Percentiles rank a stretch among this genome's conserved stretches.
Evolutionary conservation across 2,329 filamentous ascomycete genomes (phyloP).

Genomic region (Trichophyton mentagrophytes): DNA sequence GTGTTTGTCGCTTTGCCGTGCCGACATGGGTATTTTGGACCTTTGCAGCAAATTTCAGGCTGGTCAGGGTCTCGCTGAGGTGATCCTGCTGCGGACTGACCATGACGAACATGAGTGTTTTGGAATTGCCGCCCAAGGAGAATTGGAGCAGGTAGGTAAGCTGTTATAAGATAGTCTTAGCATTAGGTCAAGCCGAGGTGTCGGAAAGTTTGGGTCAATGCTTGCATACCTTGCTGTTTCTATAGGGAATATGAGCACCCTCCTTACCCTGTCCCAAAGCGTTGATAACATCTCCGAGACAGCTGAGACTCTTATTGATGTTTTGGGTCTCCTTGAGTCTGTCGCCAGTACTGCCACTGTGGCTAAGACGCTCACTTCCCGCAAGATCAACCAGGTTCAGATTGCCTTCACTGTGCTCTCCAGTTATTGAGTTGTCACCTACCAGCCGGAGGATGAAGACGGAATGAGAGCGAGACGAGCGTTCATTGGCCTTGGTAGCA

Average conservation of each 20-base stretch:
- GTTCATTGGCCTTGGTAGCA: constrained; percentile 93
- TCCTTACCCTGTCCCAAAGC: constrained; percentile 74
- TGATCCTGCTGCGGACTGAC: constrained; percentile 84
- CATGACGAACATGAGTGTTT: constrained; percentile 99
- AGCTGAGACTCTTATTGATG: constrained; percentile 91
- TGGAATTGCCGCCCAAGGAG: constrained; percentile 85
- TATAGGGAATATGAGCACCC: constrained; percentile 73
- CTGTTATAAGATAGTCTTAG: constrained; percentile 25
- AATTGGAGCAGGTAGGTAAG: constrained; percentile 92
- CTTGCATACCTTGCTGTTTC: constrained; percentile 68
- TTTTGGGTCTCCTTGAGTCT: constrained; percentile 88
- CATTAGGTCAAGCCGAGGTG: not conserved
- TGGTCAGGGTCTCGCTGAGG: constrained; percentile 83
- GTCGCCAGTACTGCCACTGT: constrained; percentile 74
- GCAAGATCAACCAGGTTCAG: constrained; percentile 93
- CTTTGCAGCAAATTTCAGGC: constrained; percentile 91
- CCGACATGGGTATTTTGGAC: constrained; percentile 81
- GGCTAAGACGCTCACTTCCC: constrained; percentile 79
- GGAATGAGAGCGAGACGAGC: constrained; percentile 85
- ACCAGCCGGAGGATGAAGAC: constrained; percentile 75
- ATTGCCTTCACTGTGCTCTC: constrained; percentile 78
- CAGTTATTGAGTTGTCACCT: constrained; percentile 58
- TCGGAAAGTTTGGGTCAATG: not conserved
- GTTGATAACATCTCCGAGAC: constrained; percentile 86
- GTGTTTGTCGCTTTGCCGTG: constrained; percentile 49